Evolutionary conservation across 2,329 filamentous ascomycete species (phyloP), one percentile per base, ranked within the genome.

Genomic region (Ploettnerulaceae sp.): DNA sequence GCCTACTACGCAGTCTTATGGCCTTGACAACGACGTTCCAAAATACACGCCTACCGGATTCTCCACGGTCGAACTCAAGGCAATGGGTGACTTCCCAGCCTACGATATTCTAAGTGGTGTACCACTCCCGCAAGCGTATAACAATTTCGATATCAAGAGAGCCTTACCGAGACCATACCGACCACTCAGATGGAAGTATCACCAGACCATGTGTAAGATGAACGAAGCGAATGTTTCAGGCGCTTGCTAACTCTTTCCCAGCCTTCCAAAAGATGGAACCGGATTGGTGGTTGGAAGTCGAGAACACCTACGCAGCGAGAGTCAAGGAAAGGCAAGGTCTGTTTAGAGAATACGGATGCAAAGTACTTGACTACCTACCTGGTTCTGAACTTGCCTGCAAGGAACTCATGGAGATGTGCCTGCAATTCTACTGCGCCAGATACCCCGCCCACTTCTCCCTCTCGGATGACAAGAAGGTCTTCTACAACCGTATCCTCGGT

Each of bases 221-320:
- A 17, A 14, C 4, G 21, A n/a, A 36, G 20, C 15, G 21, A 8
- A 11, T 20, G 4, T 22, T 5, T 25, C 3, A 29, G 7, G 29
- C 7, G 8, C 7, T 32, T 20, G 46, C 47, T 60, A 38, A 55
- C 14, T 6, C 37, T 11, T 9, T 20, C 2, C n/a, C 49, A 93
- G 86, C 87, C 2, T 70, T 91, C 7, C 82, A 77, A 33, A 94
- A 88, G 57, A 69, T 93, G 64, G 86, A 95, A 52, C 70, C 81
- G 0, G 82, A 94, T 61, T 95, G 84, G 78, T 95, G 89, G 89
- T 71, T 95, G n/a, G 89, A 95, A 66, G 73, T 95, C 2, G 87
- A 93, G 56, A 82, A 71, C 39, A 85, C 78, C 3, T 95, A 95
- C 62, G 68, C 67, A 35, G 59, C 72, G 1, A 78, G 84, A 17